Evolutionary conservation across 495 filamentous ascomycete genomes (phyloP).

Genomic region (Penicillium antarcticum): DNA sequence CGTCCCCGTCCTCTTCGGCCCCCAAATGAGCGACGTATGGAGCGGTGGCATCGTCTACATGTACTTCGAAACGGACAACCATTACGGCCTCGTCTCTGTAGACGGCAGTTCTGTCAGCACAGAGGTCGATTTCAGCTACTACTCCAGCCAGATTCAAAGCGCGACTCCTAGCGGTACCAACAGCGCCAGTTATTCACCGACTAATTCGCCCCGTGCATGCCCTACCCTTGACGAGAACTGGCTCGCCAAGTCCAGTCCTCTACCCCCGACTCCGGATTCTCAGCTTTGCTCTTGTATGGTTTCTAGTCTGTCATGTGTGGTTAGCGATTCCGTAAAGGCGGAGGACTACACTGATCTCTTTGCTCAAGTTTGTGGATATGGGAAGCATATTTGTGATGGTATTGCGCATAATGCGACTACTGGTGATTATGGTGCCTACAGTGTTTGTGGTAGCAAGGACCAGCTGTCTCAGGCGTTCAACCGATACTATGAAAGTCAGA

Average conservation of each 20-base stretch:
- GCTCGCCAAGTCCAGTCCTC: slow-evolving; percentile 56
- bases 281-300: slow-evolving; percentile 81
- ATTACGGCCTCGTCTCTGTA: slow-evolving; percentile 77
- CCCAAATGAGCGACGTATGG: slow-evolving; percentile 81
- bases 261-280: slow-evolving; percentile 80
- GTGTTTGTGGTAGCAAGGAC: slow-evolving; percentile 73
- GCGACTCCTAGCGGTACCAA: slow-evolving; percentile 60
- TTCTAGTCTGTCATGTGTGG: slow-evolving; percentile 63
- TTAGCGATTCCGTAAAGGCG: slow-evolving; percentile 44
- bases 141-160: slow-evolving; percentile 64
- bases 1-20: slow-evolving; percentile 73
- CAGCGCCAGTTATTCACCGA: slow-evolving; percentile 63
- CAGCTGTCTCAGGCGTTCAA: slow-evolving; percentile 80
- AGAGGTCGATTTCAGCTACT: slow-evolving; percentile 66
- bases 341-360: slow-evolving; percentile 66
- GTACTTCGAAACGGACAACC: slow-evolving; percentile 86
- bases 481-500: slow-evolving; percentile 63
- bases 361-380: slow-evolving; percentile 65
- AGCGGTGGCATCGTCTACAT: slow-evolving; percentile 94
- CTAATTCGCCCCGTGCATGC: slow-evolving; percentile 69
- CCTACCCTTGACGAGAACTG: slow-evolving; percentile 61
- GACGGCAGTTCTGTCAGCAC: slow-evolving; percentile 51
- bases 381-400: slow-evolving; percentile 57
- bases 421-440: slow-evolving; percentile 80
- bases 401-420: slow-evolving; percentile 66